phyloP scores from a whole-genome alignment of 73 alveolate genomes.

The Paramecium pentaurelia region DNA sequence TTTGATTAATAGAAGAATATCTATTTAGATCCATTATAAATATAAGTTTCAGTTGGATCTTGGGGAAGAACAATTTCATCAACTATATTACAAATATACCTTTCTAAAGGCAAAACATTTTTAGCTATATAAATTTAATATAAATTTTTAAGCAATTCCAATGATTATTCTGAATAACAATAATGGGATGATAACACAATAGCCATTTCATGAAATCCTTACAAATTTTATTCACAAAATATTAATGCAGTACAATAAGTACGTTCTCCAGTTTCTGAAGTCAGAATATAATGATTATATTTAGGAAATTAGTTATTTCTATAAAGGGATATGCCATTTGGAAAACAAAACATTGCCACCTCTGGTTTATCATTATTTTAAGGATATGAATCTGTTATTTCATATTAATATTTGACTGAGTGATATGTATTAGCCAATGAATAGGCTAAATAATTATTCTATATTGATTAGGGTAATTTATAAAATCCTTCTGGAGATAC shows the following conservation, averaged over 20 bases:
- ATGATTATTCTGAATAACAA: conserved; percentile 37
- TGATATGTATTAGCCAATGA: not conserved
- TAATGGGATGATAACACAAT: conserved; percentile 39
- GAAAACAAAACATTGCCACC: not conserved
- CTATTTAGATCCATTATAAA: not conserved
- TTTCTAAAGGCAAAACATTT: conserved; percentile 47
- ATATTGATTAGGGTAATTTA: not conserved
- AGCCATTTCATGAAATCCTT: conserved; percentile 33
- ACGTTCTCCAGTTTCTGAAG: conserved; percentile 12
- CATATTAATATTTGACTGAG: not conserved
- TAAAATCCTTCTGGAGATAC: not conserved
- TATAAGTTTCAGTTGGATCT: not conserved
- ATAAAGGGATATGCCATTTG: not conserved
- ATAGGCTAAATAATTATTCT: not conserved
- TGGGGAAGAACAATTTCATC: conserved; percentile 43
- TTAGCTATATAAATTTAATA: conserved; percentile 34
- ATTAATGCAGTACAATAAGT: not conserved
- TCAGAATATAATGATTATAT: not conserved
- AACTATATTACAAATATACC: conserved; percentile 48
- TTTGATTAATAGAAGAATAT: not conserved
- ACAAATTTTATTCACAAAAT: conserved; percentile 22
- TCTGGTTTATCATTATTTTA: not conserved
- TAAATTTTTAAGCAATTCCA: conserved; percentile 12
- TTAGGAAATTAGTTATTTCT: not conserved
- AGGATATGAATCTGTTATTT: not conserved